phyloP scores from a whole-genome alignment of 768 basidiomycete genomes.

The Terana coerulea region DNA sequence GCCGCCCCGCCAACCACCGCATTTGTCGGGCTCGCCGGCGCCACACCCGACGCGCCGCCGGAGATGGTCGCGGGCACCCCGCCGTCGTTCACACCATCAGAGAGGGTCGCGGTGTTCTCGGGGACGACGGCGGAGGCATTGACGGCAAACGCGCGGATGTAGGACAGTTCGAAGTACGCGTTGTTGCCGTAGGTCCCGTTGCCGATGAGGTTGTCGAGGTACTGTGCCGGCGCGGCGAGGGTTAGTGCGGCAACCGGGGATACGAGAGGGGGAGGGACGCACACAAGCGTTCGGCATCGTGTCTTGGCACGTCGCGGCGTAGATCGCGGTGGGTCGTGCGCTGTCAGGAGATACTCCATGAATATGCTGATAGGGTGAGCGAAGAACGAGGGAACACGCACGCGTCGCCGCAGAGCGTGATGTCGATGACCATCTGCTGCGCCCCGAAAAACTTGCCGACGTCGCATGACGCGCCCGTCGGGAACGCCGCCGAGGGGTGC shows the following conservation, averaged over 20 bases:
- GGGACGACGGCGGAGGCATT: background rate
- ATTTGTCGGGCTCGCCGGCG: too few relatives aligned
- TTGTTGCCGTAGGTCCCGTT: conserved; percentile 41
- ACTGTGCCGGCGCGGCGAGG: background rate
- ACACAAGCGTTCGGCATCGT: conserved; percentile 39
- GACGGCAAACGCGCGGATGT: conserved; percentile 49
- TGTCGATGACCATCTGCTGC: conserved; percentile 53
- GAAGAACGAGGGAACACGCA: conserved; percentile 20
- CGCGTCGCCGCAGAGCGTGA: conserved; percentile 54
- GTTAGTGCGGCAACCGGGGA: background rate
- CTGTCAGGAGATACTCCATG: conserved; percentile 24
- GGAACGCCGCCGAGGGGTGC: conserved; percentile 40
- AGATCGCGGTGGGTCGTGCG: conserved; percentile 45
- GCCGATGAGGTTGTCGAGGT: conserved; percentile 38
- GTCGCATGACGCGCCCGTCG: conserved; percentile 35
- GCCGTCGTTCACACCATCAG: background rate
- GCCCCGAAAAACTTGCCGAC: conserved; percentile 41
- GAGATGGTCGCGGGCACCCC: background rate
- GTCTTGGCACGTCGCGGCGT: conserved; percentile 39
- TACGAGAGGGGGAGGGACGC: background rate
- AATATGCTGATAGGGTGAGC: background rate
- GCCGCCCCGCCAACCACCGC: too few relatives aligned
- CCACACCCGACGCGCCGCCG: background rate
- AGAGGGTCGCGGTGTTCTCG: background rate
- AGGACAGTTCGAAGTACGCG: conserved; percentile 60